phyloP scores from a whole-genome alignment of 352 stramenopile genomes.

The Bremia lactucae region DNA sequence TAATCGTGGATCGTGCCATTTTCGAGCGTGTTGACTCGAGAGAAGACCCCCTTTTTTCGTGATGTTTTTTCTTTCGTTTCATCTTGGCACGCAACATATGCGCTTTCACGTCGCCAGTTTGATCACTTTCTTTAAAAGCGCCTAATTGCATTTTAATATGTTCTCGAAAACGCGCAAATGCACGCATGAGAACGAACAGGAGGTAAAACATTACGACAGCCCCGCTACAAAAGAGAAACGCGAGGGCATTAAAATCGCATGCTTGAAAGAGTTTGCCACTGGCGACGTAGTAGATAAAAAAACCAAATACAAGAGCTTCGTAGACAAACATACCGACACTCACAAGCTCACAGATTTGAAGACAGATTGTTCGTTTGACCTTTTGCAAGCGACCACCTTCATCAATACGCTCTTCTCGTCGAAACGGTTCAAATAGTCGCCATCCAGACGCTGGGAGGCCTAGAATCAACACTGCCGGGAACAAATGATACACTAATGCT shows the following conservation, averaged over 20 bases:
- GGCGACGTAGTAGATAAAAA: constrained; percentile 46
- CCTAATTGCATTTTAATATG: constrained; percentile 81
- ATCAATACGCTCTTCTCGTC: constrained; percentile 54
- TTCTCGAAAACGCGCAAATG: constrained; percentile 69
- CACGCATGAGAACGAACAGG: constrained; percentile 53
- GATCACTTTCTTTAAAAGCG: constrained; percentile 70
- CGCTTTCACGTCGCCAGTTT: constrained; percentile 67
- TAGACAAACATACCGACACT: constrained; percentile 48
- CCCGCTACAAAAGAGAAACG: constrained; percentile 38
- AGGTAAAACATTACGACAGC: constrained; percentile 46
- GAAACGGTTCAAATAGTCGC: constrained; percentile 59
- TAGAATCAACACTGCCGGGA: constrained; percentile 49
- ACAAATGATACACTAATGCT: constrained; percentile 58
- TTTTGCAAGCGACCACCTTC: constrained; percentile 48
- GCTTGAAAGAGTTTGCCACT: constrained; percentile 43
- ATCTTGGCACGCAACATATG: constrained; percentile 54
- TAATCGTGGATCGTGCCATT: constrained; percentile 20
- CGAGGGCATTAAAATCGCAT: constrained; percentile 29
- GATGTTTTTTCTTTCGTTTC: constrained; percentile 31
- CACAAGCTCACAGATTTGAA: constrained; percentile 69
- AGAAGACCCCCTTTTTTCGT: constrained; percentile 16
- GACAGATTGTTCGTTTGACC: constrained; percentile 65
- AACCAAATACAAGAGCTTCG: constrained; percentile 30
- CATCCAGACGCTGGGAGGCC: constrained; percentile 54
- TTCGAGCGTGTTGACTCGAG: background rate